Percentiles rank a stretch among this genome's conserved stretches.
phyloP scores from a whole-genome alignment of 345 rosid genomes.

The Microthlaspi erraticum region DNA sequence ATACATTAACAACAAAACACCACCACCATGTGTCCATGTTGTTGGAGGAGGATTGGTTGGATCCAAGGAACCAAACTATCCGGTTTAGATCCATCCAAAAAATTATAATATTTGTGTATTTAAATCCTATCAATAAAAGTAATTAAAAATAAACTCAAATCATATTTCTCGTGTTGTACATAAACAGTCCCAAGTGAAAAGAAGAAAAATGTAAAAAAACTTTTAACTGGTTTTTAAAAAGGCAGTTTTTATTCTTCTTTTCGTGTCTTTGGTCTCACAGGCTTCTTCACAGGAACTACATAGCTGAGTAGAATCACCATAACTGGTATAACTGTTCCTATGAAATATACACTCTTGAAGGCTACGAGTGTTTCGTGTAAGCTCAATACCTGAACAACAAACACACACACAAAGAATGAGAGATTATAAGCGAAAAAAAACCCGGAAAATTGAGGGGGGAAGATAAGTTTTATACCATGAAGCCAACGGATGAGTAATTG shows the following conservation, averaged over 20 bases:
- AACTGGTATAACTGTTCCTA: conserved; percentile 79
- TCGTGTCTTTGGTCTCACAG: conserved; percentile 61
- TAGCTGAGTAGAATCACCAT: conserved; percentile 65
- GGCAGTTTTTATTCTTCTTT: conserved; percentile 58
- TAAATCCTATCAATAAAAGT: no score
- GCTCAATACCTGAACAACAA: conserved; percentile 67
- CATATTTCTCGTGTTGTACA: conserved; percentile 15
- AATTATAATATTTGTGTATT: no score
- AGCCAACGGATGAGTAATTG: conserved; percentile 87
- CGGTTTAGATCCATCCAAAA: neutral
- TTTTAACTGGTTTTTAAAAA: neutral
- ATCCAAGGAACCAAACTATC: neutral
- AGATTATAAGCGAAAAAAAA: neutral
- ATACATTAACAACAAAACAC: neutral
- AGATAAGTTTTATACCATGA: conserved; percentile 81
- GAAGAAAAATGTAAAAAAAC: neutral
- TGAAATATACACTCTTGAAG: conserved; percentile 72
- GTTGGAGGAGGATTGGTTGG: neutral
- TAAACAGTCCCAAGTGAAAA: neutral
- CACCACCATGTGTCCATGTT: neutral
- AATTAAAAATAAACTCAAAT: conserved; percentile 1
- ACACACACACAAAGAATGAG: conserved; percentile 3
- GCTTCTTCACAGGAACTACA: conserved; percentile 68
- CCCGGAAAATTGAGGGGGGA: conserved; percentile 11
- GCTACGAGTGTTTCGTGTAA: conserved; percentile 75